Conservation (phyloP, 495 filamentous ascomycete genomes). For the Aspergillus egyptiacus region DNA sequence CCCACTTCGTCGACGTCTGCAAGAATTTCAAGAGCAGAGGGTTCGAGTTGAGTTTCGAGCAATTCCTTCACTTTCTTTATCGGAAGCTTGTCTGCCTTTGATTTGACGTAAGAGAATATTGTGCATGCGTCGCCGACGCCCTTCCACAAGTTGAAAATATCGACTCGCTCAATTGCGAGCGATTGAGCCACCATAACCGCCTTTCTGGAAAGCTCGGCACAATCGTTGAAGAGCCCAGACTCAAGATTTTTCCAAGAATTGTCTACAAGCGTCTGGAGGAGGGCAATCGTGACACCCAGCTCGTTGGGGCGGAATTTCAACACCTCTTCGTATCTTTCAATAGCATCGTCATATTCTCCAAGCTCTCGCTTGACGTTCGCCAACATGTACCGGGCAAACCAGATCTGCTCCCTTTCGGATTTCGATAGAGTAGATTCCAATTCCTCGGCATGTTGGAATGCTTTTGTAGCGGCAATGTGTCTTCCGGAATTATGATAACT, state of each 20-base stretch:
- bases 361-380: slow-evolving; percentile 90
- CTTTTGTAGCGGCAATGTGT: slow-evolving; percentile 87
- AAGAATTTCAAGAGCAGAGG: slow-evolving; percentile 54
- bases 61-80: slow-evolving; percentile 47
- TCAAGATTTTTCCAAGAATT: slow-evolving; percentile 70
- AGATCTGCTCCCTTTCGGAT: slow-evolving; percentile 56
- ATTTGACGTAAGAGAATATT: slow-evolving; percentile 71
- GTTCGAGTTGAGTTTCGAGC: slow-evolving; percentile 46
- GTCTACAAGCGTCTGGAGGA: slow-evolving; percentile 82
- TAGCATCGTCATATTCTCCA: slow-evolving; percentile 79
- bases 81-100: slow-evolving; percentile 54
- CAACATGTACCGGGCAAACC: slow-evolving; percentile 97
- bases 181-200: slow-evolving; percentile 50
- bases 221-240: slow-evolving; percentile 75
- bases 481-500: slow-evolving; percentile 91
- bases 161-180: slow-evolving; percentile 46
- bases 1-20: slow-evolving; percentile 67
- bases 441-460: slow-evolving; percentile 72
- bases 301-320: slow-evolving; percentile 60
- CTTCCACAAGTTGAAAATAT: slow-evolving; percentile 94
- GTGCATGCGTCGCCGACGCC: slow-evolving; percentile 83
- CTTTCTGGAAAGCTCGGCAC: slow-evolving; percentile 57
- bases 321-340: slow-evolving; percentile 66
- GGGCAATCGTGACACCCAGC: slow-evolving; percentile 76
- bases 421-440: slow-evolving; percentile 46